Percentiles rank a stretch among this genome's conserved stretches.
Conservation (phyloP, 345 rosid species). For the Salix exigua region DNA sequence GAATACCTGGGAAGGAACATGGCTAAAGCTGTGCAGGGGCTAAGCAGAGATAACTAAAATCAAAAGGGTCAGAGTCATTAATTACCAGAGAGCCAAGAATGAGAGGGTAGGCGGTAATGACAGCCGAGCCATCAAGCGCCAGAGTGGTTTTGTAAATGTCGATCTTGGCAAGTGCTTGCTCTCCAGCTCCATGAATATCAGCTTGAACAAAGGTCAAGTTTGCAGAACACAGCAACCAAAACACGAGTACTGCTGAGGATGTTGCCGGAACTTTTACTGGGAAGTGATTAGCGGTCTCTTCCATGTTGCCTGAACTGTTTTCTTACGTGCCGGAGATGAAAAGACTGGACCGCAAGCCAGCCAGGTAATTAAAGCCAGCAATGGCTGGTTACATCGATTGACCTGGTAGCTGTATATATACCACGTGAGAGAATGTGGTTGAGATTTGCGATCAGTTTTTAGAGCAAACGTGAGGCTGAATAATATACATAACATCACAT, state of each 20-base stretch:
- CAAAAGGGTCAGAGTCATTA: not conserved
- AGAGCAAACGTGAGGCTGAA: no score
- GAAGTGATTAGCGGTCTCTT: not conserved
- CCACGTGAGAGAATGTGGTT: no score
- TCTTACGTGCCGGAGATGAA: no score
- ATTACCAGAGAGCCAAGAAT: constrained; percentile 55
- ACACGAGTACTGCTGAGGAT: no score
- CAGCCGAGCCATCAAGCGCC: constrained; percentile 39
- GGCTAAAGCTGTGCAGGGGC: no score
- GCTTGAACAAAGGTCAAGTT: constrained; percentile 18
- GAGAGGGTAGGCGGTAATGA: constrained; percentile 44
- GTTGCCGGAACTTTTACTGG: not conserved
- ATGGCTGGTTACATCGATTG: no score
- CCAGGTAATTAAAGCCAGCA: no score
- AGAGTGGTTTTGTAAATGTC: constrained; percentile 44
- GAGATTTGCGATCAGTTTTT: no score
- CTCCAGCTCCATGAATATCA: constrained; percentile 35
- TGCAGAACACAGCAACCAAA: not conserved
- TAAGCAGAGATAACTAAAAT: not conserved
- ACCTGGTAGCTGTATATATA: no score
- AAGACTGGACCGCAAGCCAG: no score
- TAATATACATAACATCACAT: no score
- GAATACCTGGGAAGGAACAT: no score
- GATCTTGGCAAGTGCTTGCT: constrained; percentile 66
- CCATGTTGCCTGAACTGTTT: not conserved